phyloP scores from a whole-genome alignment of 345 rosid species.

The Heritiera littoralis region DNA sequence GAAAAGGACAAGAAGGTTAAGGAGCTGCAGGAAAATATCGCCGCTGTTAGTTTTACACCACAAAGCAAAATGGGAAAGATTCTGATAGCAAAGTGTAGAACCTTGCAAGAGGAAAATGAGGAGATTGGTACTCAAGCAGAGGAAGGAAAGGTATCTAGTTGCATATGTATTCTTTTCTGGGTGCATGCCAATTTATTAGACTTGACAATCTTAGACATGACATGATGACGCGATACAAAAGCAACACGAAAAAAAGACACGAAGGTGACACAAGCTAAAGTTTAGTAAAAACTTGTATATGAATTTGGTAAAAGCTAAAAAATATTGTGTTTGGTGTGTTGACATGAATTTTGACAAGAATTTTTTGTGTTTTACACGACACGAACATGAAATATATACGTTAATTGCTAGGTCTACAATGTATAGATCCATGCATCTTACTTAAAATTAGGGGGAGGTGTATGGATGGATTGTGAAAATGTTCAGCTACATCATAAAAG shows the following conservation, averaged over 20 bases:
- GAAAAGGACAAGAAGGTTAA: slow-evolving; percentile 95
- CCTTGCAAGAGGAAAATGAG: slow-evolving; percentile 94
- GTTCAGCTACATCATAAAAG: not conserved
- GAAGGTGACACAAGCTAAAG: too few relatives aligned
- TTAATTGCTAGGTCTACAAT: too few relatives aligned
- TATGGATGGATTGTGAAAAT: slow-evolving; percentile 6
- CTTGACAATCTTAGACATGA: too few relatives aligned
- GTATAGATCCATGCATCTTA: not conserved
- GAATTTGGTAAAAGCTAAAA: too few relatives aligned
- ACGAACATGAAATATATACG: too few relatives aligned
- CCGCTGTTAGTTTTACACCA: slow-evolving; percentile 85
- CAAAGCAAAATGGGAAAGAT: slow-evolving; percentile 91
- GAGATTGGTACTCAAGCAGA: slow-evolving; percentile 95
- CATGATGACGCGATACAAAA: too few relatives aligned
- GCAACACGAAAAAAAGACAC: too few relatives aligned
- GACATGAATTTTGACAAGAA: too few relatives aligned
- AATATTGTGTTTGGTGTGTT: too few relatives aligned
- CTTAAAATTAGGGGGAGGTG: not conserved
- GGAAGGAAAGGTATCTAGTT: slow-evolving; percentile 82
- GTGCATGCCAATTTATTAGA: not conserved
- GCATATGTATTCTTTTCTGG: slow-evolving; percentile 1
- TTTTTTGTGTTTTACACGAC: too few relatives aligned
- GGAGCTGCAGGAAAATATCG: slow-evolving; percentile 89
- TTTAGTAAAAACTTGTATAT: too few relatives aligned
- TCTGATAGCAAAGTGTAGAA: slow-evolving; percentile 94